Base-by-base conservation (phyloP, 2,329 filamentous ascomycete species). In the Cercospora zeae-maydis region DNA sequence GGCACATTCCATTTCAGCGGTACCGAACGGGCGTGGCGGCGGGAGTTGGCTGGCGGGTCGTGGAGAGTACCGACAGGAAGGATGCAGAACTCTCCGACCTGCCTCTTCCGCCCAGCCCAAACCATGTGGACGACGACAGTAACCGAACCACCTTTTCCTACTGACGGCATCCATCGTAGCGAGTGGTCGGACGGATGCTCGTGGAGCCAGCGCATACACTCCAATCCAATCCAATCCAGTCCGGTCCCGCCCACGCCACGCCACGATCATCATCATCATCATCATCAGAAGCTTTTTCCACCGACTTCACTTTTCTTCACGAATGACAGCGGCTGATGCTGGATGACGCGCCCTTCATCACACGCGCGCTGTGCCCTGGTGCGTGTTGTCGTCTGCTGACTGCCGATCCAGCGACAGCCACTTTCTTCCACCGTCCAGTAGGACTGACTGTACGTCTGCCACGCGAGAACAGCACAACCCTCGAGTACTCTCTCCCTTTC, bases 301-400 rank as follows among this genome's bases (percentile, higher is more conserved):
- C 45, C 45, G 42, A 52, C 57, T 59, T 52, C 57, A 59, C n/a
- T 42, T 36, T 37, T 45, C 49, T 36, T n/a, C 27, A 36, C 57
- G 31, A 36, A 39, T 51, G 16, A 27, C 56, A 14, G n/a, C 56
- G 33, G 34, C 36, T 51, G 42, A 34, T 30, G 19, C 14, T 39
- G 36, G 30, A 39, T 49, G 56, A 36, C 31, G 30, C 3, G 42
- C n/a, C 37, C 3, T 27, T 6, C 24, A 27, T 27, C 24, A 27
- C n/a, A n/a, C n/a, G n/a, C n/a, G n/a, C n/a, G n/a, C n/a, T n/a
- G n/a, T n/a, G n/a, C n/a, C n/a, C n/a, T n/a, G n/a, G n/a, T n/a
- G n/a, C n/a, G n/a, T n/a, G n/a, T n/a, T n/a, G n/a, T n/a, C n/a
- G 24, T 27, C 24, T 3, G 45, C 57, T 59, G 57, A 59, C 57